These are phyloP conservation scores for Hypomyces perniciosus DNA, from an alignment of 2,329 filamentous ascomycete species.

Conservation along the genomic window DNA sequence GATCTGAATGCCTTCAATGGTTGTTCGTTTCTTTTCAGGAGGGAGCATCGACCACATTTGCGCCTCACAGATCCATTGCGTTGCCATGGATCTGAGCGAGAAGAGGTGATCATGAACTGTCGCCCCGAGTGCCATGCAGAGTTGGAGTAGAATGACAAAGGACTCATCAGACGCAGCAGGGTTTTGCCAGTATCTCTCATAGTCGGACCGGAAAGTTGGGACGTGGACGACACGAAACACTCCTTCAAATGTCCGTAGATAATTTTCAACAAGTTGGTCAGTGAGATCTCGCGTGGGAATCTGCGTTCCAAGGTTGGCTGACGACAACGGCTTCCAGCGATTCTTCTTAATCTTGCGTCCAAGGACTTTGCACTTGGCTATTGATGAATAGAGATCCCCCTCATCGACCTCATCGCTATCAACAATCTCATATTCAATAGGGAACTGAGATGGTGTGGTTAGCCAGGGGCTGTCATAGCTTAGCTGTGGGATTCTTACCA, in stretches of 20 bases:
- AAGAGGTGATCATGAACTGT: conserved; percentile 41
- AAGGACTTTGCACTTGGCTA: conserved; percentile 36
- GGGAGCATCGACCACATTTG: conserved; percentile 45
- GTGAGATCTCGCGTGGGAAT: conserved; percentile 36
- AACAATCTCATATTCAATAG: conserved; percentile 22
- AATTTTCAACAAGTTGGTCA: conserved; percentile 46
- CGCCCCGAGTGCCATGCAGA: conserved; percentile 47
- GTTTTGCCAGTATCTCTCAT: conserved; percentile 43
- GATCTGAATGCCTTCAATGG: conserved; percentile 44
- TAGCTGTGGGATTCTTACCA: conserved; percentile 27
- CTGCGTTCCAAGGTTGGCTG: conserved; percentile 32
- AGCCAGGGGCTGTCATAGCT: background rate
- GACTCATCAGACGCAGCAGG: conserved; percentile 32
- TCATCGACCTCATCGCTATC: conserved; percentile 22
- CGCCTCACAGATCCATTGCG: conserved; percentile 48
- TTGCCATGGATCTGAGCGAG: conserved; percentile 36
- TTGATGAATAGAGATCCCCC: conserved; percentile 25
- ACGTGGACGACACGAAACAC: conserved; percentile 52
- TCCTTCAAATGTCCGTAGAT: conserved; percentile 51
- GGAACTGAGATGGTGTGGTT: conserved; percentile 21
- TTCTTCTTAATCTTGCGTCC: conserved; percentile 37
- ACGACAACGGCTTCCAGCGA: conserved; percentile 30
- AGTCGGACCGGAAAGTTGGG: conserved; percentile 50
- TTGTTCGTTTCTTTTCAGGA: conserved; percentile 43
- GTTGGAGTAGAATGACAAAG: conserved; percentile 48